Base-by-base conservation (phyloP, 2,329 filamentous ascomycete genomes). In the Monosporascus sp. region DNA sequence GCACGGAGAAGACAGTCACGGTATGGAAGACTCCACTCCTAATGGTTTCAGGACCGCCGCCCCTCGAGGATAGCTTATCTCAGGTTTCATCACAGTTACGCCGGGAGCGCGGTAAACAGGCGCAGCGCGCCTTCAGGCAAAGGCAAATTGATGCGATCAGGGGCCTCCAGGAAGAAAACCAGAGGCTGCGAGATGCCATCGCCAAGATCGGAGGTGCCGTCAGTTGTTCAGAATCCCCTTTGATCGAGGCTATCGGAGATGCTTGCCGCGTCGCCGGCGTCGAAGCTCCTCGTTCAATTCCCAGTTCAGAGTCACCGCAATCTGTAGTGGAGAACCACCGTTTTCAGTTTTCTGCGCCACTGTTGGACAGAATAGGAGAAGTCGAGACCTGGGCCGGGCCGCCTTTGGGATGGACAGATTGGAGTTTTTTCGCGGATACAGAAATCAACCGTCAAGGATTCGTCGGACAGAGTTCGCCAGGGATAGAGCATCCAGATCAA, bases 71-170 rank as follows among this genome's bases (percentile, higher is more conserved):
- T 45, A 11, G 38, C 38, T 45, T 47, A 52, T 55, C 20, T 41
- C 48, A 49, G 49, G 41, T 17, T 38, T 20, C 26, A 40, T 49
- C 51, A 31, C 41, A 59, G 57, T 49, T 52, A 20, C 57, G 57
- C 26, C 57, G 57, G 9, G 57, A 59, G 50, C 55, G 53, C 24
- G 58, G 58, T 37, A 60, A 60, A 41, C 48, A 57, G 8, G 58
- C 58, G 43, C 58, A 60, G 34, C 49, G 58, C 49, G 58, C 58
- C 16, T 60, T 57, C 40, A 55, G 58, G 38, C 58, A 60, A 20
- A 55, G 58, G 27, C 56, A 60, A 37, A 59, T 59, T 34, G 58
- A 60, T 31, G 56, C 55, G 3, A 60, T 60, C 45, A 51, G 53
- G 16, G 51, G 19, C 11, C n/a, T 60, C 5, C 51, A 59, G 47